phyloP scores from a whole-genome alignment of 352 stramenopile genomes.

The Globisporangium irregulare region DNA sequence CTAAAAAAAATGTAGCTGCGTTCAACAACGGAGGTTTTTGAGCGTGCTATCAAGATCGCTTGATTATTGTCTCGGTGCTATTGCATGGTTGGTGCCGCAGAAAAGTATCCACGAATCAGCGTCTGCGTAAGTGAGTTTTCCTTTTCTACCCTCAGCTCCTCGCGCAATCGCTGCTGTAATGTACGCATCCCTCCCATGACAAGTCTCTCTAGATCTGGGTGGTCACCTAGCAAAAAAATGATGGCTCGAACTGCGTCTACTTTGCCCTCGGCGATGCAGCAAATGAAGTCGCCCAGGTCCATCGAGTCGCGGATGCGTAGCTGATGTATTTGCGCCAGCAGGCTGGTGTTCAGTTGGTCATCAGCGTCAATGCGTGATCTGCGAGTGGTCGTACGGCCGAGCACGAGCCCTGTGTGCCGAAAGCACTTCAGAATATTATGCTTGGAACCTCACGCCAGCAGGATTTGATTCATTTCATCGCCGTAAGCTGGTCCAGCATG shows the following conservation, averaged over 20 bases:
- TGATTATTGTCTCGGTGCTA: not conserved
- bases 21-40: constrained; percentile 4
- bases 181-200: not conserved
- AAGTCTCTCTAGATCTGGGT: not conserved
- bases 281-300: not conserved
- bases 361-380: not conserved
- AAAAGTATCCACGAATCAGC: not conserved
- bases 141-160: not conserved
- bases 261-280: too few species aligned
- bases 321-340: not conserved
- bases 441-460: not conserved
- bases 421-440: not conserved
- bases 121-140: not conserved
- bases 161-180: not conserved
- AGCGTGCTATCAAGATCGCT: not conserved
- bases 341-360: not conserved
- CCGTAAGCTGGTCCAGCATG: not conserved
- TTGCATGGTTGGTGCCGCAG: not conserved
- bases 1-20: constrained; percentile 1
- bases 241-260: too few species aligned
- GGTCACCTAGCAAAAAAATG: too few species aligned
- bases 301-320: not conserved
- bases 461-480: not conserved
- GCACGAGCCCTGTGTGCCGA: not conserved
- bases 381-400: not conserved